Conservation (phyloP, 768 basidiomycete genomes). For the Rhizopogon vulgaris region DNA sequence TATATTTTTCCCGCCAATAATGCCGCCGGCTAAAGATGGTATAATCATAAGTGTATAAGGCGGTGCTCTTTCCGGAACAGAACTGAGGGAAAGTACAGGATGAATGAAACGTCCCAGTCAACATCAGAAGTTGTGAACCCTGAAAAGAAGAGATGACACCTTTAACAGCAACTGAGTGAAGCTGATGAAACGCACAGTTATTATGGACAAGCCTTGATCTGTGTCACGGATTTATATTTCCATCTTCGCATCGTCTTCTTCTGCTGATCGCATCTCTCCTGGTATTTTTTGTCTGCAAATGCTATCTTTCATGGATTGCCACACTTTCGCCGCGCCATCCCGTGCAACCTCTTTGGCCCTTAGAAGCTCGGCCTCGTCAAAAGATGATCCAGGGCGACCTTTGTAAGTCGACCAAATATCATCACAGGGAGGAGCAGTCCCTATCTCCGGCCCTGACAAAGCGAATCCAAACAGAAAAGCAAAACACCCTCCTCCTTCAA, state of each 20-base stretch:
- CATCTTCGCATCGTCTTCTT: conserved; percentile 35
- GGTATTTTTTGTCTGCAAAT: conserved; percentile 11
- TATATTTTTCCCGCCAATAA: neutral
- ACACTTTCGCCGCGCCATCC: conserved; percentile 40
- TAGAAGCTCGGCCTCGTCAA: conserved; percentile 36
- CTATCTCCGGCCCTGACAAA: neutral
- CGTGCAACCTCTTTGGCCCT: conserved; percentile 45
- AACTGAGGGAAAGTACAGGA: too few relatives aligned
- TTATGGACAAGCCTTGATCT: neutral
- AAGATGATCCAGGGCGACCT: conserved; percentile 14
- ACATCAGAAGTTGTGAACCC: neutral
- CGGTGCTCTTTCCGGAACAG: neutral
- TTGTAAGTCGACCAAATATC: conserved; percentile 20
- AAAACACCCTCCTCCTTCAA: conserved; percentile 55
- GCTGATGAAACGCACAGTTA: neutral
- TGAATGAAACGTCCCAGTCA: neutral
- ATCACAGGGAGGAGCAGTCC: conserved; percentile 18
- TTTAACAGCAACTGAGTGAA: neutral
- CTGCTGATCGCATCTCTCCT: conserved; percentile 10
- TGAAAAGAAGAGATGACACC: neutral
- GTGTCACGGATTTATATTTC: conserved; percentile 23
- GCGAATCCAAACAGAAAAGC: conserved; percentile 51
- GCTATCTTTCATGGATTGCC: conserved; percentile 41
- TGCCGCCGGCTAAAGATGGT: neutral
- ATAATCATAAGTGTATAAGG: neutral